These are phyloP conservation scores for Xerocomus spinulosus DNA, from an alignment of 768 basidiomycete species.

Conservation along the genomic window DNA sequence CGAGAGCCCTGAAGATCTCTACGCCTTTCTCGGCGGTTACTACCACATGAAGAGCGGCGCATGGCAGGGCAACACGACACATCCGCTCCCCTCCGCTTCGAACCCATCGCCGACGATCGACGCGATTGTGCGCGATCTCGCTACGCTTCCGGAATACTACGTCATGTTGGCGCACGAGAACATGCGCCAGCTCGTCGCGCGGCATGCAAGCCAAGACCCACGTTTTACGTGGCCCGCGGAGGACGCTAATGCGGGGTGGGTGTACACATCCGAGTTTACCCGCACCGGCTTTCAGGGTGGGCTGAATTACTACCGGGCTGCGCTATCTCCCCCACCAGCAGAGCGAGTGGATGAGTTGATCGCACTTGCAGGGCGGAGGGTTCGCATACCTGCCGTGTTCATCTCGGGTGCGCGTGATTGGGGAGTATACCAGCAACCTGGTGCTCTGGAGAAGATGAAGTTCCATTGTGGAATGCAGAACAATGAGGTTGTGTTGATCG, in stretches of 20 bases:
- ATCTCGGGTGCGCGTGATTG: slow-evolving; percentile 54
- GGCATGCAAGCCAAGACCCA: slow-evolving; percentile 30
- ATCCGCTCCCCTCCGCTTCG: slow-evolving; percentile 34
- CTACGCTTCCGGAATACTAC: slow-evolving; percentile 53
- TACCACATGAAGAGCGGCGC: slow-evolving; percentile 55
- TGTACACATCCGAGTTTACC: slow-evolving; percentile 47
- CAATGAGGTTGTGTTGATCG: slow-evolving; percentile 48
- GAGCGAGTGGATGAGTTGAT: slow-evolving; percentile 38
- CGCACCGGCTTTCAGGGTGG: slow-evolving; percentile 63
- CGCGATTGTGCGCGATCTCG: slow-evolving; percentile 31
- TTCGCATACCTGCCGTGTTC: slow-evolving; percentile 54
- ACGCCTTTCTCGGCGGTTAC: slow-evolving; percentile 22
- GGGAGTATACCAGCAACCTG: slow-evolving; percentile 55
- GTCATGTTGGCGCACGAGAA: slow-evolving; percentile 51
- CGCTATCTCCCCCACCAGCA: slow-evolving; percentile 28
- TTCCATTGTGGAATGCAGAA: slow-evolving; percentile 31
- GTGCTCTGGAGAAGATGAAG: slow-evolving; percentile 43
- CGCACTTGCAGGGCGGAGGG: slow-evolving; percentile 42
- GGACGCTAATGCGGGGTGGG: slow-evolving; percentile 36
- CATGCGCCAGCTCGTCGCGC: slow-evolving; percentile 47
- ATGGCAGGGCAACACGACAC: slow-evolving; percentile 41
- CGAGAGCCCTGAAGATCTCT: slow-evolving; percentile 14
- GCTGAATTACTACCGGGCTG: slow-evolving; percentile 51
- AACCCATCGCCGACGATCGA: slow-evolving; percentile 17
- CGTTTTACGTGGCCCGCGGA: slow-evolving; percentile 43